Evolutionary conservation across 1,284 basidiomycete species (phyloP), one percentile per base, ranked within the genome.

Genomic region (Cryptococcus wingfieldii): DNA sequence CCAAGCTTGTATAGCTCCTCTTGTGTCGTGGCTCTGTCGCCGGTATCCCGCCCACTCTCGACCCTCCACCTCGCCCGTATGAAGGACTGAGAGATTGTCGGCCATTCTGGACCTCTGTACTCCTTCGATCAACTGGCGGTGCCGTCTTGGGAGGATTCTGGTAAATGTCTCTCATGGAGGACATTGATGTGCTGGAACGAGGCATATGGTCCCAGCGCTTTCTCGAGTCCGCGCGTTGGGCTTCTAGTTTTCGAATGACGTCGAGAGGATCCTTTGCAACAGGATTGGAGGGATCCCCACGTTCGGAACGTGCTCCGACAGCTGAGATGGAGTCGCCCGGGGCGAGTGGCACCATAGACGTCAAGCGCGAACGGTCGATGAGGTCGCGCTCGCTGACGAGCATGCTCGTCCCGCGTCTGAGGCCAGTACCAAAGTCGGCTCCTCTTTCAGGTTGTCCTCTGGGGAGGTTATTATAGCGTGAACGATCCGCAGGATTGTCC

Each of bases 301-400:
- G 50, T 1, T 67, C 63, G 3, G 47, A 45, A 5, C 58, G 53
- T 4, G 39, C 48, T 2, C 70, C 71, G 0, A 71, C 65, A 0
- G 63, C 67, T 2, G 71, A 73, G 7, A 72, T 61, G 3, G 70
- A 72, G 56, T 75, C 73, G 37, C 62, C 65, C 1, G 72, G 72
- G 4, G 61, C 59, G n/a, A 71, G 45, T 6, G 31, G 31, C 10
- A 34, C 31, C 31, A 34, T 34, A 19, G 59, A 51, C 18, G 56
- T 64, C 5, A 66, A 31, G 42, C 62, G 28, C 10, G 47, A 52
- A n/a, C 48, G 51, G 31, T 50, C 43, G 16, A 31, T 42, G 10
- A 58, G 23, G 27, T 64, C 57, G 27, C 57, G 48, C 19, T 57
- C 53, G 38, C 51, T 53, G 23, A 59, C 43, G 19, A 57, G 37